These are phyloP conservation scores for Hordeum marinum DNA, from an alignment of 176 grass and related monocot species.

Conservation along the genomic window DNA sequence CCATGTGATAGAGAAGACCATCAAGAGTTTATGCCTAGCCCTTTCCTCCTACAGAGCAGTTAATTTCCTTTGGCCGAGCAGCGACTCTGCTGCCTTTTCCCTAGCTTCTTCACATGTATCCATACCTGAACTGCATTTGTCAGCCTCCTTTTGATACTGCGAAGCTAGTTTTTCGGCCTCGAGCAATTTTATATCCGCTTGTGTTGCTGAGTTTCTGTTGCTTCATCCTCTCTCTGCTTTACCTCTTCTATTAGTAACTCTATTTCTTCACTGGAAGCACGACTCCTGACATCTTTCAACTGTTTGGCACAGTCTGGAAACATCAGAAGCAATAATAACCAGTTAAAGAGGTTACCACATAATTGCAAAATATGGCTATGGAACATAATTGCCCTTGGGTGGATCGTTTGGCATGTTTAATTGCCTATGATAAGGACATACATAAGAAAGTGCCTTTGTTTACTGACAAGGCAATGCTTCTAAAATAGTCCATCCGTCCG, in stretches of 20 bases:
- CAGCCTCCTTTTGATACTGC: constrained; percentile 93
- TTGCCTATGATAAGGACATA: not conserved
- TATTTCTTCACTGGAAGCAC: constrained; percentile 62
- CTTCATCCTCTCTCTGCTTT: constrained; percentile 73
- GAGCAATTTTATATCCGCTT: constrained; percentile 61
- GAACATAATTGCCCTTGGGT: not conserved
- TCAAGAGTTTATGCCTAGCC: constrained; percentile 7
- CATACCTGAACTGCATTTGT: constrained; percentile 94
- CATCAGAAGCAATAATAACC: not conserved
- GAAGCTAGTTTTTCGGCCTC: constrained; percentile 91
- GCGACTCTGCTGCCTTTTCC: constrained; percentile 47
- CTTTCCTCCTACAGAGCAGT: constrained; percentile 71
- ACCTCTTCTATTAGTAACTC: constrained; percentile 77
- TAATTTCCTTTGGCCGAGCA: constrained; percentile 60
- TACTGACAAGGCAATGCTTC: not conserved
- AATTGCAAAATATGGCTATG: not conserved
- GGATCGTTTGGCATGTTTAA: not conserved
- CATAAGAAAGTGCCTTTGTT: not conserved
- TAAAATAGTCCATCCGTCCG: not conserved
- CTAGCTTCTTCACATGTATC: constrained; percentile 88
- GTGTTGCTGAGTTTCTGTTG: constrained; percentile 62
- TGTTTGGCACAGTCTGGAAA: constrained; percentile 75
- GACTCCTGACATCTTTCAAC: constrained; percentile 32
- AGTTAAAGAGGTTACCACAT: not conserved
- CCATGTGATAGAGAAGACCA: constrained; percentile 13